These are phyloP conservation scores for Cytospora schulzeri DNA, from an alignment of 2,329 filamentous ascomycete genomes.

Conservation along the genomic window DNA sequence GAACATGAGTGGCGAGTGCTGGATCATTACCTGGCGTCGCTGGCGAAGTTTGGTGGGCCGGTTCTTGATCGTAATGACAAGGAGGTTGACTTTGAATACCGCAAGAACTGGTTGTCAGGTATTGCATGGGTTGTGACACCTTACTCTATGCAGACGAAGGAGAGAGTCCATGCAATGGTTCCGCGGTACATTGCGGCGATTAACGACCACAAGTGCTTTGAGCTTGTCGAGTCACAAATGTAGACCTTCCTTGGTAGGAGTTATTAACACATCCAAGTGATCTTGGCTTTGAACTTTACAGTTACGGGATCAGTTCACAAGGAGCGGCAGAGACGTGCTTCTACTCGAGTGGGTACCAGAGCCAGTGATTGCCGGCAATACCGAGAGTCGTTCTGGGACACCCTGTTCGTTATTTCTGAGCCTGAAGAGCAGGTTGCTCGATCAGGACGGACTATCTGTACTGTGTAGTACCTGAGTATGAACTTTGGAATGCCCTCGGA, in stretches of 20 bases:
- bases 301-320: neutral
- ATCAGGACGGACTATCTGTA: too few species aligned
- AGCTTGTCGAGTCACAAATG: conserved; percentile 26
- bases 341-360: too few species aligned
- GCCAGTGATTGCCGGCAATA: too few species aligned
- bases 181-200: conserved; percentile 40
- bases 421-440: too few species aligned
- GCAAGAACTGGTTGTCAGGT: conserved; percentile 38
- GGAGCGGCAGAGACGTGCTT: too few species aligned
- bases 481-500: neutral
- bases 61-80: conserved; percentile 35
- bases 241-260: neutral
- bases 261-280: neutral
- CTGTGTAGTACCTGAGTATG: neutral
- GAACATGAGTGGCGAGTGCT: conserved; percentile 38
- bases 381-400: too few species aligned
- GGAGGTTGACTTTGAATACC: conserved; percentile 37
- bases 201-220: conserved; percentile 43
- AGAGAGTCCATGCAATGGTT: conserved; percentile 38
- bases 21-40: conserved; percentile 37
- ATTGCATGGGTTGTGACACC: conserved; percentile 37
- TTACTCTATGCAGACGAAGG: conserved; percentile 39
- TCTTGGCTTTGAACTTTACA: neutral
- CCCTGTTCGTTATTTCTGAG: too few species aligned
- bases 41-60: conserved; percentile 33